Percentiles rank a stretch among this genome's conserved stretches.
phyloP scores from a whole-genome alignment of 495 filamentous ascomycete genomes.

The Elaphomyces granulatus region DNA sequence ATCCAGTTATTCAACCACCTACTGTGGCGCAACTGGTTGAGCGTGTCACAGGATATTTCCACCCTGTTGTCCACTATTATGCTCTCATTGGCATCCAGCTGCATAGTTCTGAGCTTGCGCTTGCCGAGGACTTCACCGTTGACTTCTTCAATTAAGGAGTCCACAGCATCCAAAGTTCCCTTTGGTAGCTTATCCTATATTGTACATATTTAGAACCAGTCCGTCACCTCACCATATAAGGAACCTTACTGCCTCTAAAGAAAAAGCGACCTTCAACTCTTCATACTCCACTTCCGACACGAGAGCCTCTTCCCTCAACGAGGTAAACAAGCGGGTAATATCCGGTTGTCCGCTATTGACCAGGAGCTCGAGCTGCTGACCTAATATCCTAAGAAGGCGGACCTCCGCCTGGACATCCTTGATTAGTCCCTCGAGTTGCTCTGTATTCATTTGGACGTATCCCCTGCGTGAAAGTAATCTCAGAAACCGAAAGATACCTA shows the following conservation, averaged over 20 bases:
- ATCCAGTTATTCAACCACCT: conserved; percentile 1
- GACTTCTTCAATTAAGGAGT: background rate
- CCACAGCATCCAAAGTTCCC: background rate
- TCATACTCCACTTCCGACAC: background rate
- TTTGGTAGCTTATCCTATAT: background rate
- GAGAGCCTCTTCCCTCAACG: conserved; percentile 1
- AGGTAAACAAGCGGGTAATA: background rate
- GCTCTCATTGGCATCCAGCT: background rate
- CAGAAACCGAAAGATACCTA: background rate
- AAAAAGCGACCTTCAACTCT: background rate
- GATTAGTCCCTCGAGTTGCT: background rate
- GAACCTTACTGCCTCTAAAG: background rate
- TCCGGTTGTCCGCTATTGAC: background rate
- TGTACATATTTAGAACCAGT: background rate
- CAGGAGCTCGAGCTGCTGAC: background rate
- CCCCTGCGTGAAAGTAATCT: background rate
- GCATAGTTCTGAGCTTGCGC: too few relatives aligned
- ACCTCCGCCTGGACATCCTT: background rate
- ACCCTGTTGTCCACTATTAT: background rate
- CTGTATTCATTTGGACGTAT: background rate
- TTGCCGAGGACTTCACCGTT: background rate
- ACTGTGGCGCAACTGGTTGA: background rate
- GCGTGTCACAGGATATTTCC: background rate
- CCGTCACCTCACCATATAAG: background rate
- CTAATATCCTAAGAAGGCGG: background rate